These are phyloP conservation scores for Microcera coccophila DNA, from an alignment of 2,329 filamentous ascomycete genomes.

Conservation along the genomic window DNA sequence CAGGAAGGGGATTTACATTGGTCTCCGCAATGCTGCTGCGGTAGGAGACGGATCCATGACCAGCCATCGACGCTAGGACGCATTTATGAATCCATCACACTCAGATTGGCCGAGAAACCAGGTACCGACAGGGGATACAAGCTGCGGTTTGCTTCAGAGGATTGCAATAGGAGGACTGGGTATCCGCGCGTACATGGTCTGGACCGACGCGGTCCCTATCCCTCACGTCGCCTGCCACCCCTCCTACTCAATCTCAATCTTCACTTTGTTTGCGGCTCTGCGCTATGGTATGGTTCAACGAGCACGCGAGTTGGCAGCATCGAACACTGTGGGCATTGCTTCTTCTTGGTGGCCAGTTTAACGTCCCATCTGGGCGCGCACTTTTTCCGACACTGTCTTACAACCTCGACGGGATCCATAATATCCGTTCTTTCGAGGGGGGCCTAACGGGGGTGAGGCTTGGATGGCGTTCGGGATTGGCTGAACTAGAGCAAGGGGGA, in stretches of 20 bases:
- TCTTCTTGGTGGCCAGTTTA: neutral
- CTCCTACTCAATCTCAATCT: too few relatives aligned
- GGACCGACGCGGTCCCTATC: too few relatives aligned
- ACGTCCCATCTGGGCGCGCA: neutral
- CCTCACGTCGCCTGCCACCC: too few relatives aligned
- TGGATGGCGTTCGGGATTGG: constrained; percentile 21
- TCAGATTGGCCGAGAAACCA: constrained; percentile 24
- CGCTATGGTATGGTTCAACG: too few relatives aligned
- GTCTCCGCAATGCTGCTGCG: neutral
- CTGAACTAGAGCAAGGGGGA: constrained; percentile 17
- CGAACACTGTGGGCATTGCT: neutral
- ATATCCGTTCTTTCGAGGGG: constrained; percentile 1
- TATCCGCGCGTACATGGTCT: neutral
- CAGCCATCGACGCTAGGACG: constrained; percentile 15
- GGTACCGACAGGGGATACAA: neutral
- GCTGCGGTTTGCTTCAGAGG: neutral
- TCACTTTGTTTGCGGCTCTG: too few relatives aligned
- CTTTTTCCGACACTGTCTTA: neutral
- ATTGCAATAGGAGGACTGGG: neutral
- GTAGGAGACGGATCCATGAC: constrained; percentile 4
- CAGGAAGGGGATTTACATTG: neutral
- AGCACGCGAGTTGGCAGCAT: neutral
- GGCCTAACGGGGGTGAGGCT: constrained; percentile 13
- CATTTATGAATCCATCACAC: too few relatives aligned
- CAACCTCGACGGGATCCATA: constrained; percentile 6